Conservation (phyloP, 2,329 filamentous ascomycete genomes). For the Penicillium aurantiogriseum region DNA sequence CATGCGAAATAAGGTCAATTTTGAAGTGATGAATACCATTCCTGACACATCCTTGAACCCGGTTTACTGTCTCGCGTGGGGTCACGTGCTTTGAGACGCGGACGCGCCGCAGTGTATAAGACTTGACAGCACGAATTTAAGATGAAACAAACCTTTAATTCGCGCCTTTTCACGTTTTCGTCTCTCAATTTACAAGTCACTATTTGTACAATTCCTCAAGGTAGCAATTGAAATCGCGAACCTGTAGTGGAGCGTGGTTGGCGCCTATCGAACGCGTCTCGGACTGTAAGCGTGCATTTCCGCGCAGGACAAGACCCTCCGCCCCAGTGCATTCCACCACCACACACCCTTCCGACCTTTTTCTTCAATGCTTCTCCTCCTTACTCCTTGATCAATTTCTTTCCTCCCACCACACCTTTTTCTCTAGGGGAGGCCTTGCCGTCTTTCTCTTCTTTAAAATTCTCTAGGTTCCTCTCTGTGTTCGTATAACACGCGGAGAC, state of each 20-base stretch:
- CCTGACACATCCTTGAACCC: slow-evolving; percentile 6
- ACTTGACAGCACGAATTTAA: not conserved
- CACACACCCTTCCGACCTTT: slow-evolving; percentile 28
- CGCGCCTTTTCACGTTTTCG: not conserved
- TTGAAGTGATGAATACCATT: slow-evolving; percentile 4
- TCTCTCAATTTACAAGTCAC: not conserved
- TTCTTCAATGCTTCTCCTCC: slow-evolving; percentile 24
- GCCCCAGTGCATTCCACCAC: slow-evolving; percentile 37
- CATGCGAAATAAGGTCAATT: not conserved
- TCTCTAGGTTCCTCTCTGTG: slow-evolving; percentile 15
- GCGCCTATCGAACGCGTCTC: slow-evolving; percentile 44
- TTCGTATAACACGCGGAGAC: slow-evolving; percentile 21
- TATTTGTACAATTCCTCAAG: not conserved
- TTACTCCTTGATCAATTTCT: slow-evolving; percentile 25
- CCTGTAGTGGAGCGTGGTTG: slow-evolving; percentile 34
- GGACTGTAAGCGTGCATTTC: slow-evolving; percentile 42
- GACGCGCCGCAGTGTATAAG: slow-evolving; percentile 7
- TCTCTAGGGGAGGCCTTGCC: slow-evolving; percentile 6
- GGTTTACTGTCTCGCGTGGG: slow-evolving; percentile 8
- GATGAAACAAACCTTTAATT: not conserved
- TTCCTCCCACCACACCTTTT: slow-evolving; percentile 23
- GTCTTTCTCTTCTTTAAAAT: slow-evolving; percentile 16
- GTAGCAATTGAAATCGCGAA: slow-evolving; percentile 13
- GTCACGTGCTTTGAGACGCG: slow-evolving; percentile 13
- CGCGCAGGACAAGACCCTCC: slow-evolving; percentile 38